Conservation (phyloP, 2,329 filamentous ascomycete species). For the Penicillium sclerotigenum region DNA sequence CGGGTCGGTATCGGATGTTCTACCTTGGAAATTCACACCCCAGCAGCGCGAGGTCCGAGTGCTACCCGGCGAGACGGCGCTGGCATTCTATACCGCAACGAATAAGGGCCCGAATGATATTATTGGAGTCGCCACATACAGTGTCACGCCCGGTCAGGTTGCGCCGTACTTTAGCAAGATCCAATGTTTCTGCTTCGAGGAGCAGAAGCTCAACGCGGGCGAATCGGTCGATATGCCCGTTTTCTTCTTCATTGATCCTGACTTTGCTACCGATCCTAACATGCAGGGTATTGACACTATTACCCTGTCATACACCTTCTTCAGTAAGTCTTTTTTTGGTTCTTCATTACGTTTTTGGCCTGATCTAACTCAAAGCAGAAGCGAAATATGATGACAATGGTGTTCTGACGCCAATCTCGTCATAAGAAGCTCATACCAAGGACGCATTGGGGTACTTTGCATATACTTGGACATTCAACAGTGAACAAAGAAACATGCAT, state of each 20-base stretch:
- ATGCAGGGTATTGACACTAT: conserved; percentile 96
- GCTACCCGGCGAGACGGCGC: conserved; percentile 88
- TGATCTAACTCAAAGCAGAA: conserved; percentile 52
- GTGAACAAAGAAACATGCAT: background rate
- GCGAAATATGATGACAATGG: conserved; percentile 82
- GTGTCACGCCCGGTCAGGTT: conserved; percentile 91
- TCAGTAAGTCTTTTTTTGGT: conserved; percentile 63
- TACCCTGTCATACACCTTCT: conserved; percentile 95
- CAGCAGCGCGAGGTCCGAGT: conserved; percentile 97
- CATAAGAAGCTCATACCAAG: conserved; percentile 11
- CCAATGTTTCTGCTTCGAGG: conserved; percentile 98
- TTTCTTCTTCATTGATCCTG: conserved; percentile 98
- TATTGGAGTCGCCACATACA: conserved; percentile 96
- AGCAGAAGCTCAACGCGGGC: conserved; percentile 86
- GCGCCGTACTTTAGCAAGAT: conserved; percentile 99
- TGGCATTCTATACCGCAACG: conserved; percentile 96
- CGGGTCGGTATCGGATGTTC: conserved; percentile 86
- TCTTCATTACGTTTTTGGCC: background rate
- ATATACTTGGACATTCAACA: background rate
- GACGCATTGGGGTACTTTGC: background rate
- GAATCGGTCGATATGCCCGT: conserved; percentile 99
- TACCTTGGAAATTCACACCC: conserved; percentile 96
- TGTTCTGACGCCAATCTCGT: conserved; percentile 58
- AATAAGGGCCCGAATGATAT: conserved; percentile 90
- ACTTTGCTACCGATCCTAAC: conserved; percentile 84